Percentiles rank a stretch among this genome's conserved stretches.
Evolutionary conservation across 495 filamentous ascomycete genomes (phyloP).

Genomic region (Penicillium bovifimosum): DNA sequence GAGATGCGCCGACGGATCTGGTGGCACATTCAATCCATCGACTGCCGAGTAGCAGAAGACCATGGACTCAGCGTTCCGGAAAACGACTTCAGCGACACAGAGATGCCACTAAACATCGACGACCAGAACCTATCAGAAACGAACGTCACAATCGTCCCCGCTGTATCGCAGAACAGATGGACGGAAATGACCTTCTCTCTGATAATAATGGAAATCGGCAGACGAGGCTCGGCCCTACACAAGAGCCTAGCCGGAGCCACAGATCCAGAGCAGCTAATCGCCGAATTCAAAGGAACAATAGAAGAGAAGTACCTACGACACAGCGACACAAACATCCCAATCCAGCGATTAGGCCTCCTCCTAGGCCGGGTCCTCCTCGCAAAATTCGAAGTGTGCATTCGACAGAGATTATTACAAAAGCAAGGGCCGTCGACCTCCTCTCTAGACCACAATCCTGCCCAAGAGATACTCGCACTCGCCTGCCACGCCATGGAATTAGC

Average conservation of each 20-base stretch:
- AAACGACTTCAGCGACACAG: conserved; percentile 19
- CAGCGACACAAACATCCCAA: conserved; percentile 27
- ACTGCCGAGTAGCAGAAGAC: conserved; percentile 33
- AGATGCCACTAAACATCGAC: conserved; percentile 27
- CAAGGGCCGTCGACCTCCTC: conserved; percentile 3
- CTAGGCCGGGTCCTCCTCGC: conserved; percentile 18
- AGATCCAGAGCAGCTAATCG: conserved; percentile 13
- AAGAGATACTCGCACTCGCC: conserved; percentile 15
- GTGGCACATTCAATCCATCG: conserved; percentile 34
- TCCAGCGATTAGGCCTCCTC: conserved; percentile 25
- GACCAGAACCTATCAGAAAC: conserved; percentile 18
- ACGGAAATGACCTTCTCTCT: conserved; percentile 31
- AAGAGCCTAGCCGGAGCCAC: background rate
- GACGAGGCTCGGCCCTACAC: conserved; percentile 3
- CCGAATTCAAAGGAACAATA: conserved; percentile 16
- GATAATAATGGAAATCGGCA: conserved; percentile 31
- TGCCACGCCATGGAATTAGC: conserved; percentile 18
- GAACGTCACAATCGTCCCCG: background rate
- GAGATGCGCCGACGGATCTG: conserved; percentile 43
- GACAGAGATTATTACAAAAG: conserved; percentile 19
- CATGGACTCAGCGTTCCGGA: conserved; percentile 31
- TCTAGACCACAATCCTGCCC: conserved; percentile 1
- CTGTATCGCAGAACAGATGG: conserved; percentile 11
- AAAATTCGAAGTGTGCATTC: conserved; percentile 24
- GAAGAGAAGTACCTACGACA: conserved; percentile 21